These are phyloP conservation scores for Lagenidium giganteum DNA, from an alignment of 352 stramenopile genomes.

Conservation along the genomic window DNA sequence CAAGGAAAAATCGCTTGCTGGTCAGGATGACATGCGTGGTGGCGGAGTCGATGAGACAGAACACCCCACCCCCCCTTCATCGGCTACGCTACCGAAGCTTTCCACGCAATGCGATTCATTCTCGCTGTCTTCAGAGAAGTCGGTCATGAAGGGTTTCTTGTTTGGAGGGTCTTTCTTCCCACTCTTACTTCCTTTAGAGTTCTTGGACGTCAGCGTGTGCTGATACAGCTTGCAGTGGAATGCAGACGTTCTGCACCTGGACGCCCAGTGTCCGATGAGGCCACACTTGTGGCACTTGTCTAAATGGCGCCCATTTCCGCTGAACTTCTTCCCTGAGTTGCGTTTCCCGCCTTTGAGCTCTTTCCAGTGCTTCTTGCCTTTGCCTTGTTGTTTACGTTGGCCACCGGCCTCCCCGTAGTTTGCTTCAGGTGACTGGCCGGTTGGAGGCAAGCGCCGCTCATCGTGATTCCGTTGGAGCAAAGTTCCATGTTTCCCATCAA, in stretches of 20 bases:
- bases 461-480: slow-evolving; percentile 11
- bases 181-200: too few relatives aligned
- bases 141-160: slow-evolving; percentile 10
- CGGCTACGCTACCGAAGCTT: not conserved
- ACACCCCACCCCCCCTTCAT: not conserved
- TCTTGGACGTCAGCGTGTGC: too few relatives aligned
- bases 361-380: not conserved
- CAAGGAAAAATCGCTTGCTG: slow-evolving; percentile 3
- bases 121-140: slow-evolving; percentile 12
- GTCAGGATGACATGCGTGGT: slow-evolving; percentile 8
- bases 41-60: slow-evolving; percentile 8
- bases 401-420: slow-evolving; percentile 3
- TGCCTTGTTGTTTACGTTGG: too few relatives aligned
- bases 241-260: not conserved
- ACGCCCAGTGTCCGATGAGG: slow-evolving; percentile 1
- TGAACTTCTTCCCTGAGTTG: not conserved
- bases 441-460: slow-evolving; percentile 3
- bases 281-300: slow-evolving; percentile 5
- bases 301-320: not conserved
- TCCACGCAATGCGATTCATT: slow-evolving; percentile 9
- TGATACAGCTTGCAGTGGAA: slow-evolving; percentile 13
- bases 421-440: not conserved
- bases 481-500: slow-evolving; percentile 11
- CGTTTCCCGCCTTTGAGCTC: not conserved
- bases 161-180: too few relatives aligned